Evolutionary conservation across 2,329 filamentous ascomycete species (phyloP).

Genomic region (Albophoma yamanashiensis): DNA sequence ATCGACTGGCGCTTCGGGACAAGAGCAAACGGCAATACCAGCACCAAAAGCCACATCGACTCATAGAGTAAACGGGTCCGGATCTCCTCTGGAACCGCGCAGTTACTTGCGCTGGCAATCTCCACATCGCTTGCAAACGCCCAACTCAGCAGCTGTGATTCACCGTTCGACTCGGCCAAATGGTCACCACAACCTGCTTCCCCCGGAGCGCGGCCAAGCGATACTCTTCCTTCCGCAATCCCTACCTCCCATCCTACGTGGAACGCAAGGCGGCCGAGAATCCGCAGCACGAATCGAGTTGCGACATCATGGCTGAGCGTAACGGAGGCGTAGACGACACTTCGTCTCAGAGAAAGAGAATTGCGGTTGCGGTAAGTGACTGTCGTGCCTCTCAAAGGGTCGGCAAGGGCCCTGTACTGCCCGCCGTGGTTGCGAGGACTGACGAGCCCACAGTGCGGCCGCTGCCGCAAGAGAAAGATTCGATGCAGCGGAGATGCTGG

Average conservation of each 20-base stretch:
- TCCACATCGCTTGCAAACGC: background rate
- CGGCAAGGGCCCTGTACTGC: background rate
- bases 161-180: conserved; percentile 1
- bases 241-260: conserved; percentile 7
- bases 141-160: background rate
- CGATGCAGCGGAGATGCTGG: conserved; percentile 81
- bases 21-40: conserved; percentile 1
- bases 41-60: background rate
- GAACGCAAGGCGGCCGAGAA: conserved; percentile 6
- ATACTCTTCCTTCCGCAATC: conserved; percentile 6
- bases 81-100: background rate
- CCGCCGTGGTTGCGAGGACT: conserved; percentile 1
- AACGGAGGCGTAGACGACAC: conserved; percentile 20
- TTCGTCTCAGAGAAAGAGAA: conserved; percentile 42
- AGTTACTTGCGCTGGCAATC: background rate
- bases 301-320: conserved; percentile 7
- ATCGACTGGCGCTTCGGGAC: background rate
- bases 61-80: background rate
- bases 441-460: conserved; percentile 54
- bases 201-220: conserved; percentile 6
- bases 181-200: conserved; percentile 9
- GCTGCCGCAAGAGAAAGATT: conserved; percentile 90
- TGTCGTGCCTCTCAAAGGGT: background rate
- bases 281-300: conserved; percentile 2
- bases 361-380: conserved; percentile 45